phyloP scores from a whole-genome alignment of 2,329 filamentous ascomycete species.

The Talaromyces pinophilus region DNA sequence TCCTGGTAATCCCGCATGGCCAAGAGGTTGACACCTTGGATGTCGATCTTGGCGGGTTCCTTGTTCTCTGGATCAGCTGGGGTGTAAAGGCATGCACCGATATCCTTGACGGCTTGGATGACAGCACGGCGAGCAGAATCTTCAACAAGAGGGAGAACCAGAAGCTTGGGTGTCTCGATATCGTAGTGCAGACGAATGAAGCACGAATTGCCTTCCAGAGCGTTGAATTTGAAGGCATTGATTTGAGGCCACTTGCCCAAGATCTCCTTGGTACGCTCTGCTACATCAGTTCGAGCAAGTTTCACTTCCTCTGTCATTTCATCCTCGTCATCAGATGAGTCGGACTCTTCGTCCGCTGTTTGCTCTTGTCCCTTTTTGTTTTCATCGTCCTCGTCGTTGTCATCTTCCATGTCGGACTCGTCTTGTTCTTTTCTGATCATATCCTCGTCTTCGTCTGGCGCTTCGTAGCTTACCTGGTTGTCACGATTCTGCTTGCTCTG shows the following conservation, averaged over 20 bases:
- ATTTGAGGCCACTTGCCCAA: conserved; percentile 66
- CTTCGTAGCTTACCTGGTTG: conserved; percentile 85
- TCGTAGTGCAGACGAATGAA: conserved; percentile 82
- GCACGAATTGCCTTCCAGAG: conserved; percentile 71
- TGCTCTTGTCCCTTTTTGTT: conserved; percentile 34
- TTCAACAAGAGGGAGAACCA: conserved; percentile 91
- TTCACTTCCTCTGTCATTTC: conserved; percentile 49
- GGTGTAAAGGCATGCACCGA: conserved; percentile 70
- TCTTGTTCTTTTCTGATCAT: conserved; percentile 68
- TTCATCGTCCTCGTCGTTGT: conserved; percentile 21
- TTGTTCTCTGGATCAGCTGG: conserved; percentile 59
- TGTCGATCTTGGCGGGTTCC: conserved; percentile 62
- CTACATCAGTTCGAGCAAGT: conserved; percentile 44
- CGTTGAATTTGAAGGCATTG: conserved; percentile 77
- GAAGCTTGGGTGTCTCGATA: conserved; percentile 77
- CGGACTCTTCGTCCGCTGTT: conserved; percentile 26
- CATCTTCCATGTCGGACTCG: conserved; percentile 56
- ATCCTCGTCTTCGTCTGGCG: conserved; percentile 89
- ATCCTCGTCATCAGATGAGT: conserved; percentile 51
- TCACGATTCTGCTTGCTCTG: conserved; percentile 67
- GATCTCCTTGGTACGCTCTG: conserved; percentile 64
- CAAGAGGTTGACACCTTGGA: conserved; percentile 80
- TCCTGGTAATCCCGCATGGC: conserved; percentile 89
- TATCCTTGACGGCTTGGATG: conserved; percentile 80
- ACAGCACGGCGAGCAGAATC: conserved; percentile 74